Percentiles rank a stretch among this genome's conserved stretches.
These are phyloP conservation scores for Diospyros lotus DNA, from an alignment of 148 eudicot species.

Conservation along the genomic window DNA sequence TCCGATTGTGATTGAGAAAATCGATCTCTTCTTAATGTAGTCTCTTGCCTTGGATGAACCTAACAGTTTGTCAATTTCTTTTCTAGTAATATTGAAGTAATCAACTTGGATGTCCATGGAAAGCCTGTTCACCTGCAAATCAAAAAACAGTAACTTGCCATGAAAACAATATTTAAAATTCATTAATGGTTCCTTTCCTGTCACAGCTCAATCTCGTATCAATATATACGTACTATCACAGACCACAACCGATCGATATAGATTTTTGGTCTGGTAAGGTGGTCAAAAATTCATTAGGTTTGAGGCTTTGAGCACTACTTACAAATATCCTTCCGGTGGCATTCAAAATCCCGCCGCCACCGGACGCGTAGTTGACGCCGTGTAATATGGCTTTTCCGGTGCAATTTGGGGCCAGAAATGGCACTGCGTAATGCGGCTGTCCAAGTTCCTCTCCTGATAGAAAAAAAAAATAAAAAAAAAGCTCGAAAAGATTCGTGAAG, in stretches of 20 bases:
- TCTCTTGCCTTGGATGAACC: conserved; percentile 72
- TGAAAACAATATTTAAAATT: too few species aligned
- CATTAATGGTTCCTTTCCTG: too few species aligned
- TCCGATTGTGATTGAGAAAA: conserved; percentile 81
- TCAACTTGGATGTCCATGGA: conserved; percentile 93
- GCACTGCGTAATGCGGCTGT: conserved; percentile 56
- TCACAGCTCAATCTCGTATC: too few species aligned
- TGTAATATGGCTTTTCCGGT: conserved; percentile 64
- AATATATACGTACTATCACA: too few species aligned
- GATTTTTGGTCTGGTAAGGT: too few species aligned
- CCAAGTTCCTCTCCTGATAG: conserved; percentile 77
- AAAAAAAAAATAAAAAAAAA: background rate
- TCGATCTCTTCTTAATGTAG: conserved; percentile 52
- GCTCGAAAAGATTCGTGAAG: background rate
- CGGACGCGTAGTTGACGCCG: conserved; percentile 95
- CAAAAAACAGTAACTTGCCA: too few species aligned
- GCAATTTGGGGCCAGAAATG: conserved; percentile 79
- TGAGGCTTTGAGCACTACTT: conserved; percentile 15
- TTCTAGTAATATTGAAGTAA: conserved; percentile 80
- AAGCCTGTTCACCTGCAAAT: conserved; percentile 74
- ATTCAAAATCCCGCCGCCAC: conserved; percentile 91
- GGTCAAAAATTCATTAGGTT: too few species aligned
- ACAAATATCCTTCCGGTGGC: conserved; percentile 92
- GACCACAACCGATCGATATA: too few species aligned
- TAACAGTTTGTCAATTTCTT: conserved; percentile 60